Conservation (phyloP, 78 protist genomes). For the Dictyostelium capitatum region DNA sequence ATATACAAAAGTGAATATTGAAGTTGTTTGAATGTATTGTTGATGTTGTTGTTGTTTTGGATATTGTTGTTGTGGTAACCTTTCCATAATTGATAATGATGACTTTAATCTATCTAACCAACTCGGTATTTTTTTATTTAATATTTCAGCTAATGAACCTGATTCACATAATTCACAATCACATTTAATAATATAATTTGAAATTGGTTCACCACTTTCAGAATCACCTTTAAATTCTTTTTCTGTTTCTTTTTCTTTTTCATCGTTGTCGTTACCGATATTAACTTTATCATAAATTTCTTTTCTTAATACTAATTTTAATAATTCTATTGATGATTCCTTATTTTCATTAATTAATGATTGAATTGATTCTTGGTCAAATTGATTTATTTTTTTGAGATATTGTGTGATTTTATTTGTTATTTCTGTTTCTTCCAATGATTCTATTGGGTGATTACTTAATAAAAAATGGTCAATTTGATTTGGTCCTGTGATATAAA, state of each 20-base stretch:
- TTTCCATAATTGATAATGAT: background rate
- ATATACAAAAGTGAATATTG: background rate
- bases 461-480: no score
- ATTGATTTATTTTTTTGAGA: no score
- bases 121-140: constrained; percentile 8
- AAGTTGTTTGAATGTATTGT: background rate
- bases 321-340: background rate
- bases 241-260: background rate
- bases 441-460: no score
- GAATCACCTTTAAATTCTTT: no score
- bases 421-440: no score
- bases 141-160: background rate
- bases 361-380: background rate
- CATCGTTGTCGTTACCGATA: background rate
- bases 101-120: background rate
- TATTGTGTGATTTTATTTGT: no score
- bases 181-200: constrained; percentile 7
- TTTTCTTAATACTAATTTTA: constrained; percentile 1
- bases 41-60: background rate
- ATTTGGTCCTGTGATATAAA: no score
- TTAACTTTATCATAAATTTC: background rate
- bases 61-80: background rate
- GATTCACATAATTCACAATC: background rate
- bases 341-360: background rate
- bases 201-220: background rate